Evolutionary conservation across 1,284 basidiomycete species (phyloP).

Genomic region (Chalciporus sp.): DNA sequence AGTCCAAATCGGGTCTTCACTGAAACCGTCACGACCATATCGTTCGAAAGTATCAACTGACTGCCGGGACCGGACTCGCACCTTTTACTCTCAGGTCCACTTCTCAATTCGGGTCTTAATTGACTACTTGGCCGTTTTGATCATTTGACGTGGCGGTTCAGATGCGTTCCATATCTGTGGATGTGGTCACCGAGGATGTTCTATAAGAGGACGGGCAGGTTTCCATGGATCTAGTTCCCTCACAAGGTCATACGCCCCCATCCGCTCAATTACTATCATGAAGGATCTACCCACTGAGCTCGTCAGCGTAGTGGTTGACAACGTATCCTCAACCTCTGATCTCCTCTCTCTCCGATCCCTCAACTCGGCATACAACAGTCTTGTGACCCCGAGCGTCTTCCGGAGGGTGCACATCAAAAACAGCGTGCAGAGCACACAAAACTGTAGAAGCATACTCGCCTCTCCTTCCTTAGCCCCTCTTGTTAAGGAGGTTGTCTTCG

Average conservation of each 20-base stretch:
- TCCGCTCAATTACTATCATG: constrained; percentile 12
- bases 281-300: constrained; percentile 32
- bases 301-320: constrained; percentile 24
- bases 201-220: not conserved
- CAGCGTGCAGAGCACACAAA: constrained; percentile 32
- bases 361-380: constrained; percentile 25
- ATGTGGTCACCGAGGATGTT: not conserved
- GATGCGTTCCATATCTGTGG: not conserved
- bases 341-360: constrained; percentile 33
- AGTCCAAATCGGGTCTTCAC: not conserved
- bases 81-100: not conserved
- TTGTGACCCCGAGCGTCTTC: constrained; percentile 30
- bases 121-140: not conserved
- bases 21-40: no score
- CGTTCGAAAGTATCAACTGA: no score
- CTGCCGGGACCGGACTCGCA: not conserved
- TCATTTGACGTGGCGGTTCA: not conserved
- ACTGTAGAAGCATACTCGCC: constrained; percentile 22
- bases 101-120: not conserved
- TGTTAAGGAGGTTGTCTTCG: constrained; percentile 34
- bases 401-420: constrained; percentile 23
- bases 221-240: not conserved
- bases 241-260: not conserved
- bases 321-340: constrained; percentile 24
- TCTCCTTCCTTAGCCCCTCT: constrained; percentile 24